Base-by-base conservation (phyloP, 352 stramenopile genomes). In the Hyaloperonospora brassicae region DNA sequence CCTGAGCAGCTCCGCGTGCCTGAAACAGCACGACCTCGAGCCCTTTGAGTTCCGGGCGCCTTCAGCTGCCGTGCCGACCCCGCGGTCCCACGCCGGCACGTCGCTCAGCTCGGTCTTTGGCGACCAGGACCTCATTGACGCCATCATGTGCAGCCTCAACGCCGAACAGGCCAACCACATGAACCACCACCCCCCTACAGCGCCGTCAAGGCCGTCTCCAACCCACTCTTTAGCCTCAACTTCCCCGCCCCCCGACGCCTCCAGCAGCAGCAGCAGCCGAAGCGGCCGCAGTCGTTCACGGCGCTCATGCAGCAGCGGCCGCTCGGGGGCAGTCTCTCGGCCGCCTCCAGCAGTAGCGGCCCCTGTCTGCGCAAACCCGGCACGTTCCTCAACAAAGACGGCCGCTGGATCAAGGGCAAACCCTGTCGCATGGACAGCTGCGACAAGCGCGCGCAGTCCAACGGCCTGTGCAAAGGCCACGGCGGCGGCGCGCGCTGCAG, bases 351-450 rank as follows among this genome's bases (percentile, higher is more conserved):
- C 34, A 49, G 66, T 12, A 57, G 69, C 23, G 62, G 68, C 34
- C 66, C 76, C 27, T 79, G 73, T 45, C 61, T 79, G 9, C 78
- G 80, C 52, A 86, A 87, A 48, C 78, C 80, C 2, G 80, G 80
- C 25, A 91, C 80, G n/a, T 91, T 91, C 62, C 65, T 91, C 10
- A 91, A 91, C 65, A 91, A 91, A 72, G 80, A 91, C 57, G 80
- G 80, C n/a, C 80, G 80, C 1, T 91, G 80, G 80, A 90, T 90
- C 68, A 90, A 90, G 66, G 80, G 80, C 65, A 91, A 91, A 60
- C 78, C 76, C 8, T 91, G 80, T 61, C 75, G 73, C 47, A 79
- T 84, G 59, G 67, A 79, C 54, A 66, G 66, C 14, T 90, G 80
- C 47, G 78, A 89, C 50, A 89, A 89, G 64, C 73, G 76, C 31